Percentiles rank a stretch among this genome's conserved stretches.
These are phyloP conservation scores for Knufia petricola DNA, from an alignment of 2,329 filamentous ascomycete species.

Conservation along the genomic window DNA sequence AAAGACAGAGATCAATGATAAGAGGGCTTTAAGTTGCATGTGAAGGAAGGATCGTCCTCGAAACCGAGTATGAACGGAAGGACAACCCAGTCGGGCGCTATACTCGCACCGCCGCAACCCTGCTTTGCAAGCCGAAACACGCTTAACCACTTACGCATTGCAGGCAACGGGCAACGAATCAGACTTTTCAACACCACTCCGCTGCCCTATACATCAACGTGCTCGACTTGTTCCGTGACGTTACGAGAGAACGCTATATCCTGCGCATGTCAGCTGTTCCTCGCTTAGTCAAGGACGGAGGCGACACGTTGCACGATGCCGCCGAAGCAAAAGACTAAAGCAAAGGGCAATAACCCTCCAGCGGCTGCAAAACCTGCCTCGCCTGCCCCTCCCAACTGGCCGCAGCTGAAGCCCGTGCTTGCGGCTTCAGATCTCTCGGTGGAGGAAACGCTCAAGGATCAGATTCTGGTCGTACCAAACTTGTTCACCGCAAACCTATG, in stretches of 20 bases:
- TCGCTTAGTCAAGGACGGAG: too few species aligned
- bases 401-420: constrained; percentile 58
- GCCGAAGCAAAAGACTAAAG: constrained; percentile 21
- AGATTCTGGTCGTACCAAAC: constrained; percentile 63
- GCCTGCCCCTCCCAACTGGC: constrained; percentile 52
- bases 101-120: background rate
- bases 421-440: constrained; percentile 56
- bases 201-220: background rate
- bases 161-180: background rate
- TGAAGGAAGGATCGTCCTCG: background rate
- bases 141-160: background rate
- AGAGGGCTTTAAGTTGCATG: background rate
- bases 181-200: background rate
- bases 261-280: background rate
- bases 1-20: constrained; percentile 1
- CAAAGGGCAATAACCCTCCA: constrained; percentile 18
- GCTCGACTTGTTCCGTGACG: background rate
- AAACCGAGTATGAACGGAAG: too few species aligned
- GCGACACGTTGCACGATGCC: constrained; percentile 15
- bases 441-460: constrained; percentile 48
- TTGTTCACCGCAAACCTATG: constrained; percentile 69
- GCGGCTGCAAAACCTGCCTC: constrained; percentile 12
- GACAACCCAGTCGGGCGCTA: constrained; percentile 2
- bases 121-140: too few species aligned
- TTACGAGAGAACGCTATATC: background rate